These are phyloP conservation scores for Ploettnerulaceae sp. DNA, from an alignment of 2,329 filamentous ascomycete species.

Conservation along the genomic window DNA sequence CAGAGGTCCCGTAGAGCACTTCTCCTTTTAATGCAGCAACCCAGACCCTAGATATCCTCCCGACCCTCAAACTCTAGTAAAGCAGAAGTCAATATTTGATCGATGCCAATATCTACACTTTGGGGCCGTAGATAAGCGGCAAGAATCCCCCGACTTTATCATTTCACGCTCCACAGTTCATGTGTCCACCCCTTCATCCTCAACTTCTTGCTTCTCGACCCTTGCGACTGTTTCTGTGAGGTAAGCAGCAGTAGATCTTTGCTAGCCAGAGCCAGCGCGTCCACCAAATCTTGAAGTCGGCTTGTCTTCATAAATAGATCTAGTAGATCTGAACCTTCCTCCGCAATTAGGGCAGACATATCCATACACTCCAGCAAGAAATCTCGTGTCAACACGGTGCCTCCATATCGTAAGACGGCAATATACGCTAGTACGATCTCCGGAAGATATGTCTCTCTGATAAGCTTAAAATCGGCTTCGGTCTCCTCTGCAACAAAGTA, in stretches of 20 bases:
- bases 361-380: constrained; percentile 83
- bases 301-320: constrained; percentile 57
- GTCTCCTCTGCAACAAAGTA: constrained; percentile 35
- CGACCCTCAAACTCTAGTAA: neutral
- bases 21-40: neutral
- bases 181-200: constrained; percentile 58
- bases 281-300: constrained; percentile 70
- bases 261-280: constrained; percentile 57
- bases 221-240: constrained; percentile 44
- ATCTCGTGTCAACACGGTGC: constrained; percentile 68
- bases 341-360: constrained; percentile 69
- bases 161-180: constrained; percentile 48
- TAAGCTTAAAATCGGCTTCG: constrained; percentile 55
- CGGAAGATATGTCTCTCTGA: constrained; percentile 77
- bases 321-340: constrained; percentile 62
- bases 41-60: neutral
- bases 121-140: neutral
- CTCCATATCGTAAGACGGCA: constrained; percentile 73
- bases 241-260: constrained; percentile 42
- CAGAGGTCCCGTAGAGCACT: neutral
- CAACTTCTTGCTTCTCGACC: constrained; percentile 52
- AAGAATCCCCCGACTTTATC: constrained; percentile 7
- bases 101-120: neutral
- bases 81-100: neutral
- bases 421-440: constrained; percentile 83